These are phyloP conservation scores for Candida germanica DNA, from an alignment of 805 yeast genomes.

Conservation along the genomic window DNA sequence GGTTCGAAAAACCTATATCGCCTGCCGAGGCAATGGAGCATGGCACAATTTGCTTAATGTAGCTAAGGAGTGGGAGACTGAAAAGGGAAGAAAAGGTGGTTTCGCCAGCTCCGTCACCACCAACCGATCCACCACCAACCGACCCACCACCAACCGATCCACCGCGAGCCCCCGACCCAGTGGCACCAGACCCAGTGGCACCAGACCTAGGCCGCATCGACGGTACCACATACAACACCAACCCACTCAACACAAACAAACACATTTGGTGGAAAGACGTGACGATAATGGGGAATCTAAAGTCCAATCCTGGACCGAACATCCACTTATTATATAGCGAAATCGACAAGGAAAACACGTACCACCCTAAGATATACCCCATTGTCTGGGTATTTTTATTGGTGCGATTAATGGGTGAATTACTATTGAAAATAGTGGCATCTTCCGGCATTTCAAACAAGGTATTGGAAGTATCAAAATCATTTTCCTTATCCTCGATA, in stretches of 20 bases:
- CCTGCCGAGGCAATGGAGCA: constrained; percentile 87
- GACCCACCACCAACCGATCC: too few species aligned
- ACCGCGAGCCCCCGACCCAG: too few species aligned
- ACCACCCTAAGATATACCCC: constrained; percentile 58
- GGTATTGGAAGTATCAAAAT: too few species aligned
- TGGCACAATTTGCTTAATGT: constrained; percentile 62
- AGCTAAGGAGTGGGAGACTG: constrained; percentile 21
- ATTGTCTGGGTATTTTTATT: constrained; percentile 18
- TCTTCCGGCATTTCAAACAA: background rate
- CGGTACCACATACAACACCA: constrained; percentile 46
- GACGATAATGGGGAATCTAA: constrained; percentile 79
- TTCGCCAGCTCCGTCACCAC: too few species aligned
- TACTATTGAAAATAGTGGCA: background rate
- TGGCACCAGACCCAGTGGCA: too few species aligned
- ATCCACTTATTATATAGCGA: constrained; percentile 94
- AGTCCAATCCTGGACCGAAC: constrained; percentile 80
- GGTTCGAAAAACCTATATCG: constrained; percentile 91
- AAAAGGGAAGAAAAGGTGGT: constrained; percentile 18
- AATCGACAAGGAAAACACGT: constrained; percentile 61
- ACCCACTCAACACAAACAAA: constrained; percentile 52
- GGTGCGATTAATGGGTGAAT: background rate
- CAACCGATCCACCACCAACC: too few species aligned
- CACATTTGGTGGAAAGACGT: constrained; percentile 84
- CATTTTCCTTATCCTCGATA: too few species aligned
- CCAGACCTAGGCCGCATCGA: constrained; percentile 39